Base-by-base conservation (phyloP, 306 rosid species). In the Neltuma alba region DNA sequence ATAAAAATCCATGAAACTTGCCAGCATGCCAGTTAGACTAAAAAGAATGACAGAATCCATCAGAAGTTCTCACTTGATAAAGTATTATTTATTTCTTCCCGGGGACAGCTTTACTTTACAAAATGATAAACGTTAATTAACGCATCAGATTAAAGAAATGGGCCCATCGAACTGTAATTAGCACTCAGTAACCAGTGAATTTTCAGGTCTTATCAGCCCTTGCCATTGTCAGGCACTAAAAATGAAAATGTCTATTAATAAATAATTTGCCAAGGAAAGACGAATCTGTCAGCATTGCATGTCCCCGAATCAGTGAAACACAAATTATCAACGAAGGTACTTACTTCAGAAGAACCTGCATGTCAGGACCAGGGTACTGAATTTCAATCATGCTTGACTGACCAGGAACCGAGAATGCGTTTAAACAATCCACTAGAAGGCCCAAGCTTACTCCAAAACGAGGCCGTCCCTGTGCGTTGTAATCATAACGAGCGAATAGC, bases 301-400 rank as follows among this genome's bases (percentile, higher is more conserved):
- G 23, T 28, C 36, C 25, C 25, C 31, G 55, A 13, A 37, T 55
- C 6, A 55, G 71, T 9, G 28, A 50, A 18, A 30, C 8, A 63
- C 27, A 44, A 33, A 33, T 15, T n/a, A 76, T 21, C 8, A 44
- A 48, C 42, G 20, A 71, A 23, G 61, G 9, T 30, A 83, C 89
- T 77, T 81, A 94, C 98, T 87, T 94, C 84, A 94, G 91, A 82
- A 92, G 93, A 83, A 94, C 81, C 83, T 94, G 99, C 99, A 92
- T 94, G 72, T 94, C 97, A 58, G 95, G 95, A 40, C 97, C 99
- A 0, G 99, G 99, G 83, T 94, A 94, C 44, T 80, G 91, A 87
- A 94, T 85, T 85, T 92, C 93, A 67, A 92, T 77, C 30, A 84
- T 16, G 74, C 86, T 89, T 10, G 86, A 83, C 61, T 87, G 94